A percentile compares a stretch with the other conserved stretches of the same genome.
phyloP scores from a whole-genome alignment of 2,329 filamentous ascomycete genomes.

The Trichophyton simii region DNA sequence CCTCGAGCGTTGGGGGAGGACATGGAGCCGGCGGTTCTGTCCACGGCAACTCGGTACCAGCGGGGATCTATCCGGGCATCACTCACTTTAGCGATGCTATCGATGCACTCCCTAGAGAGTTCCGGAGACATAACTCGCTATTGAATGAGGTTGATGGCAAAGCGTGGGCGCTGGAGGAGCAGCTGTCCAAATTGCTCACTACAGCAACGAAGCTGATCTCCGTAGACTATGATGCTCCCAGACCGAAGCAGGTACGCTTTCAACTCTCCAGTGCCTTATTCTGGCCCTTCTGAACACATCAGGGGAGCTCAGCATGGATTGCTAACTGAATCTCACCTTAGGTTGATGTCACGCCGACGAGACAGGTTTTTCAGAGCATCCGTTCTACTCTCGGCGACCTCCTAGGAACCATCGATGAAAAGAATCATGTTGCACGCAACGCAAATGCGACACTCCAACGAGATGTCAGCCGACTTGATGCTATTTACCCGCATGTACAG shows the following conservation, averaged over 20 bases:
- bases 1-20: neutral
- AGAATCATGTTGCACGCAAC: constrained; percentile 90
- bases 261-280: neutral
- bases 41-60: constrained; percentile 24
- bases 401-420: constrained; percentile 85
- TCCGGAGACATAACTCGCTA: constrained; percentile 87
- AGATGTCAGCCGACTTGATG: constrained; percentile 72
- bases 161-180: constrained; percentile 74
- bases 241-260: constrained; percentile 3
- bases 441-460: constrained; percentile 81
- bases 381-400: constrained; percentile 70
- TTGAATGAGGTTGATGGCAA: constrained; percentile 98
- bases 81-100: constrained; percentile 81
- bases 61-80: constrained; percentile 52
- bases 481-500: constrained; percentile 75
- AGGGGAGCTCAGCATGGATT: neutral
- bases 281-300: neutral
- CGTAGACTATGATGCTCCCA: neutral
- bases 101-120: constrained; percentile 82
- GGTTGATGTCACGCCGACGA: constrained; percentile 15
- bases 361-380: constrained; percentile 61
- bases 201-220: constrained; percentile 24
- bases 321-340: neutral
- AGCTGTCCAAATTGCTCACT: constrained; percentile 60
- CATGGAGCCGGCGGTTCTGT: neutral